Evolutionary conservation across 805 yeast species (phyloP), one percentile per base, ranked within the genome.

Genomic region (Wickerhamiella spandovensis): DNA sequence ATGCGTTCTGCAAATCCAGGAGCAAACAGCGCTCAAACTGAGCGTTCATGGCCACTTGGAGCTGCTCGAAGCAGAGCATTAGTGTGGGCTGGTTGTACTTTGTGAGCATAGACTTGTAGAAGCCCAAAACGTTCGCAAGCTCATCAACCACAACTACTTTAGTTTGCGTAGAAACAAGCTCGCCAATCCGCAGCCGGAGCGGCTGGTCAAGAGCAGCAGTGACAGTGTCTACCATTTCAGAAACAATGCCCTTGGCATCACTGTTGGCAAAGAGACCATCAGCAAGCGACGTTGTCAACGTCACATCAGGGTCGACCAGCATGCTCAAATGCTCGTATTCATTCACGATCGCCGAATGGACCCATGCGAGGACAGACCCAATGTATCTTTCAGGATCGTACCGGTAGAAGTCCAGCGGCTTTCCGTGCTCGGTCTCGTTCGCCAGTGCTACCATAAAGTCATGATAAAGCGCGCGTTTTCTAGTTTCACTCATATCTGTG

Each of bases 331-430:
- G 72, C 61, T 92, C 98, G 41, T 79, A 74, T 64, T 92, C 98
- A 65, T 86, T 85, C 3, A 88, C 95, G 28, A 88, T 80, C 4
- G 85, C 74, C 1, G 89, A 77, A 62, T 92, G 97, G 1, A 88
- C 74, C 69, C 84, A 84, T 0, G 97, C 97, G 38, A 92, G 68
- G 30, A 92, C 73, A 62, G 88, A 96, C 23, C 97, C 95, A 17
- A 86, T 71, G 55, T 81, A 89, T 50, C 95, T 72, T 23, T 80
- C 71, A 1, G 96, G 84, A 62, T 90, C 95, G 62, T 83, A 83
- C 0, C 84, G 81, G 8, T 82, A 76, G 43, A 82, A 66, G 28
- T 78, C 73, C 21, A 86, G 70, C 0, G 88, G 84, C 50, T 74
- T 60, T 2, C 63, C 67, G 22, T 49, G 43, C 8, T 38, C 48